Conservation (phyloP, 2,329 filamentous ascomycete genomes). For the Onygena corvina region DNA sequence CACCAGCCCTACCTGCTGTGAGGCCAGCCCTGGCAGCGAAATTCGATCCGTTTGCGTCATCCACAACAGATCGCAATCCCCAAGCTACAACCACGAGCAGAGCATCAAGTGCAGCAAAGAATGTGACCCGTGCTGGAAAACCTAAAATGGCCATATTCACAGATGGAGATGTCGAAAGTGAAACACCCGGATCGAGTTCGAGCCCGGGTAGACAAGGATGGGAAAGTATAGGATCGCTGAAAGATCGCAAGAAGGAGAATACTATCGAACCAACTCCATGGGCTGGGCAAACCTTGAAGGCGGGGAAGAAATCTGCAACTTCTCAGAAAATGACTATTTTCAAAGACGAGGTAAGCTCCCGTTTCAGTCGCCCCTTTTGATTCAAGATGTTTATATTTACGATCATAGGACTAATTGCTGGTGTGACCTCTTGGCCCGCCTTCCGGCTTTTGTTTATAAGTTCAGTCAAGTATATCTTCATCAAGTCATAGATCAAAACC, state of each 20-base stretch:
- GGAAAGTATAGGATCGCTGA: conserved; percentile 80
- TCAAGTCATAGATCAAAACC: conserved; percentile 26
- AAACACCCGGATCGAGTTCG: conserved; percentile 45
- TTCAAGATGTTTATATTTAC: conserved; percentile 57
- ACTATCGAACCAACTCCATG: conserved; percentile 72
- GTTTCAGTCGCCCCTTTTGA: conserved; percentile 22
- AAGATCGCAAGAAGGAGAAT: conserved; percentile 91
- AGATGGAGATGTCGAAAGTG: conserved; percentile 52
- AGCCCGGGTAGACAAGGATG: conserved; percentile 58
- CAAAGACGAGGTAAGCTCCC: conserved; percentile 78
- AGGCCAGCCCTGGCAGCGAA: conserved; percentile 77
- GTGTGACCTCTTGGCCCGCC: conserved; percentile 25
- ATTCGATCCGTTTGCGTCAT: conserved; percentile 60
- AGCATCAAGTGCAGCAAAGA: conserved; percentile 36
- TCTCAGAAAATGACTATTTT: conserved; percentile 81
- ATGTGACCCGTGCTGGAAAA: conserved; percentile 53
- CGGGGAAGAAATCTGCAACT: conserved; percentile 65
- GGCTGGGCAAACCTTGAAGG: conserved; percentile 82
- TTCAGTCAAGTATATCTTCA: conserved; percentile 41
- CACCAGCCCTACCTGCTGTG: conserved; percentile 72
- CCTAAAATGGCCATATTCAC: conserved; percentile 87
- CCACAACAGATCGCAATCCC: conserved; percentile 34
- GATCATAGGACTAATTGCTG: conserved; percentile 87
- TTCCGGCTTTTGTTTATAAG: conserved; percentile 34
- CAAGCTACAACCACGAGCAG: conserved; percentile 56